Percentiles rank a stretch among this genome's conserved stretches.
phyloP scores from a whole-genome alignment of 2,329 filamentous ascomycete genomes.

The Paracorniculantispora psalliotae region DNA sequence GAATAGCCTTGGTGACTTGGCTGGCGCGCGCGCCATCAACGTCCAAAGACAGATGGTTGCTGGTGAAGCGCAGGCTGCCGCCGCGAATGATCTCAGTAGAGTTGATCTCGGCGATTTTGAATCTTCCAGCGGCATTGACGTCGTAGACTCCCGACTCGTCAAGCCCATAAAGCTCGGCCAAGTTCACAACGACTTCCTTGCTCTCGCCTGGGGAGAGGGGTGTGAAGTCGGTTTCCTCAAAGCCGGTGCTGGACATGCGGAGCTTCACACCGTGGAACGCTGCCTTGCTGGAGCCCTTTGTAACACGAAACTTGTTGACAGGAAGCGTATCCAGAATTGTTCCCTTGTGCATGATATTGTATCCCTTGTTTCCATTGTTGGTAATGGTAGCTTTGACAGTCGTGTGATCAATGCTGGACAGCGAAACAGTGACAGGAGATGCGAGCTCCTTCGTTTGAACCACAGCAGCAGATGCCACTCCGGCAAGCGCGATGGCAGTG shows the following conservation, averaged over 20 bases:
- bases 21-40: background rate
- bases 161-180: constrained; percentile 25
- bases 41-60: background rate
- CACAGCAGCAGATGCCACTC: background rate
- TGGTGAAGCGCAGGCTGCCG: background rate
- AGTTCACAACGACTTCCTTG: constrained; percentile 8
- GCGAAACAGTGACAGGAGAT: background rate
- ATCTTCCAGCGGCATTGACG: background rate
- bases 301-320: constrained; percentile 1
- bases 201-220: constrained; percentile 5
- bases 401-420: background rate
- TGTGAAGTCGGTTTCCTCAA: background rate
- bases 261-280: constrained; percentile 1
- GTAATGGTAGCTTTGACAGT: constrained; percentile 3
- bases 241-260: background rate
- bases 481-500: background rate
- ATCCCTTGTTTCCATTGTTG: constrained; percentile 5
- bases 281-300: background rate
- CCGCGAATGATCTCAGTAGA: background rate
- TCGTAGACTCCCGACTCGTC: background rate
- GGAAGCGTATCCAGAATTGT: background rate
- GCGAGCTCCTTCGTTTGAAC: background rate
- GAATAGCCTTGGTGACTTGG: constrained; percentile 5
- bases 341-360: constrained; percentile 10
- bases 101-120: background rate